A percentile compares a stretch with the other conserved stretches of the same genome.
These are phyloP conservation scores for Beauveria pseudobassiana DNA, from an alignment of 2,329 filamentous ascomycete species.

Conservation along the genomic window DNA sequence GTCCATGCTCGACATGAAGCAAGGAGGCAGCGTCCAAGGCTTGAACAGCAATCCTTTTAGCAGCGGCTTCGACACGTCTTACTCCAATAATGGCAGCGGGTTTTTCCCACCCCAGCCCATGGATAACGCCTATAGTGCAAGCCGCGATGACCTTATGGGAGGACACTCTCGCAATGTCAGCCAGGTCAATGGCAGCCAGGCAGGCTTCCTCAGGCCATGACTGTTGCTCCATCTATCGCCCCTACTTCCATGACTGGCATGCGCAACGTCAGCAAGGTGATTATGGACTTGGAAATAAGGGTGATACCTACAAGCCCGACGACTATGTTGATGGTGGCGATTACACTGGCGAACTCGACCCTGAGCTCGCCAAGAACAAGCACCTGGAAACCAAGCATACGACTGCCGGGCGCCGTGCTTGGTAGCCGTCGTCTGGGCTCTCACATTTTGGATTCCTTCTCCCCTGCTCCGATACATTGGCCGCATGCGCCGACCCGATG, in stretches of 20 bases:
- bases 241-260: conserved; percentile 48
- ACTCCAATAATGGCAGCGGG: conserved; percentile 57
- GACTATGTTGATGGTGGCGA: conserved; percentile 68
- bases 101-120: conserved; percentile 63
- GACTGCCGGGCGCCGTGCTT: conserved; percentile 58
- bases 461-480: conserved; percentile 72
- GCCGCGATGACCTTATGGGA: conserved; percentile 62
- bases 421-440: conserved; percentile 73
- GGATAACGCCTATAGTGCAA: conserved; percentile 55
- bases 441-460: conserved; percentile 95
- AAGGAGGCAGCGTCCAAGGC: conserved; percentile 39
- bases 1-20: conserved; percentile 86
- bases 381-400: conserved; percentile 64
- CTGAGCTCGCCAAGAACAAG: conserved; percentile 70
- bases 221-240: conserved; percentile 49
- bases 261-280: conserved; percentile 60
- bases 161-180: conserved; percentile 47
- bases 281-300: conserved; percentile 82
- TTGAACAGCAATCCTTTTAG: conserved; percentile 40
- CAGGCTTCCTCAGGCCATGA: conserved; percentile 31
- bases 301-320: conserved; percentile 67
- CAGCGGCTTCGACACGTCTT: conserved; percentile 58
- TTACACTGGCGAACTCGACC: conserved; percentile 62
- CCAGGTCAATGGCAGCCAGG: conserved; percentile 49
- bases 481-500: conserved; percentile 94